Evolutionary conservation across 2,329 filamentous ascomycete genomes (phyloP), one percentile per base, ranked within the genome.

Genomic region (Neofusicoccum parvum): DNA sequence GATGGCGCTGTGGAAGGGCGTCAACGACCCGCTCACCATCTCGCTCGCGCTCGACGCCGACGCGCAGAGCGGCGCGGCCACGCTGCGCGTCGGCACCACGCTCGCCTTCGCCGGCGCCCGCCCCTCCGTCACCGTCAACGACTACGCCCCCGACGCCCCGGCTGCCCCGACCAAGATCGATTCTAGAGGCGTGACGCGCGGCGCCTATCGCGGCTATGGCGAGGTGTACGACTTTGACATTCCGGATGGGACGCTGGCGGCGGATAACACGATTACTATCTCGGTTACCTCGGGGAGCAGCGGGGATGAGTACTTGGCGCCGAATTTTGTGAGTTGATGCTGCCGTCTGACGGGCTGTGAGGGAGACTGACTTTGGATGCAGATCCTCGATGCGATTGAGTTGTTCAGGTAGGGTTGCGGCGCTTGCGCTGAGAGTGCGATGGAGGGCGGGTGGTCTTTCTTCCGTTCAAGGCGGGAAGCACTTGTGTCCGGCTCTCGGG

Each of bases 221-320:
- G 88, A 91, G 69, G 82, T 89, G 5, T 90, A 90, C 70, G 82
- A 88, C 66, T 83, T 86, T 51, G 78, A 75, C n/a, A 83, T 90
- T 53, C 86, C 88, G 0, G 77, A 83, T 1, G 87, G 87, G 0
- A 87, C 80, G 2, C 80, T 91, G 53, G 78, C 79, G n/a, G 88
- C 88, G 0, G 76, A 76, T 7, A 91, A 90, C 71, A 89, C 86
- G 34, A 84, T 90, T 60, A 86, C 82, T 6, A 86, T 90, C 66
- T 81, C 75, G 48, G 83, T 85, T 36, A 78, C 83, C 27, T 89
- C 86, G 17, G 88, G 88, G 1, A 88, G 83, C 72, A 81, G 80
- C 10, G 87, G 87, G 0, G 76, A 74, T 23, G 78, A 74, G 0
- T 90, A 82, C 72, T 75, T 90, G 67, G 84, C 81, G 63, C 87